These are phyloP conservation scores for Penicillium waksmanii DNA, from an alignment of 495 filamentous ascomycete species.

Conservation along the genomic window DNA sequence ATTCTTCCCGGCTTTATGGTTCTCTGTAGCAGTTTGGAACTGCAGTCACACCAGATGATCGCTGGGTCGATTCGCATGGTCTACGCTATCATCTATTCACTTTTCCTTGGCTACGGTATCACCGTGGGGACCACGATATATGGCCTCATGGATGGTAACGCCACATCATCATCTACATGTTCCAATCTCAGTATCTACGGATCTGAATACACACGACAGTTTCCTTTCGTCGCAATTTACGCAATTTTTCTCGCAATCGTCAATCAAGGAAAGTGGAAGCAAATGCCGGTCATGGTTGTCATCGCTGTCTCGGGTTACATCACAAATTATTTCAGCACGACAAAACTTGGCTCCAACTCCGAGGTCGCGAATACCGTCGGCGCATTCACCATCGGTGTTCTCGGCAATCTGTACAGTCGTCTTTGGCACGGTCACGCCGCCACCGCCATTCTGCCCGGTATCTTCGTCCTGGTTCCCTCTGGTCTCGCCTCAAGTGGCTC, in stretches of 20 bases:
- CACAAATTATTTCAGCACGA: constrained; percentile 79
- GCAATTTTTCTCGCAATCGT: constrained; percentile 79
- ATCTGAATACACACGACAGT: constrained; percentile 50
- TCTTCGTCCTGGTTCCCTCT: constrained; percentile 92
- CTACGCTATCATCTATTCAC: constrained; percentile 90
- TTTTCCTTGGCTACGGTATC: constrained; percentile 94
- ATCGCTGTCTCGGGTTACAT: constrained; percentile 82
- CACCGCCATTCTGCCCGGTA: constrained; percentile 86
- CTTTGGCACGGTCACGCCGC: constrained; percentile 83
- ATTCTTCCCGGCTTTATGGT: constrained; percentile 91
- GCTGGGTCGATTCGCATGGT: constrained; percentile 94
- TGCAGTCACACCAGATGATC: constrained; percentile 85
- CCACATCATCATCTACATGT: constrained; percentile 72
- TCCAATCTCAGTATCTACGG: constrained; percentile 53
- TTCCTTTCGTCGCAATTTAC: constrained; percentile 72
- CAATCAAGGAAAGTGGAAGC: constrained; percentile 90
- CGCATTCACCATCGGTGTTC: constrained; percentile 81
- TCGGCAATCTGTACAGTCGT: constrained; percentile 86
- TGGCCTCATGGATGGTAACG: constrained; percentile 75
- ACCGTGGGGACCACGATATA: constrained; percentile 91
- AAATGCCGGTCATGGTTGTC: constrained; percentile 81
- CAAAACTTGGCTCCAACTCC: constrained; percentile 70
- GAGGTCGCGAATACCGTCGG: constrained; percentile 86
- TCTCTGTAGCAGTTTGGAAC: constrained; percentile 79
- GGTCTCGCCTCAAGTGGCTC: constrained; percentile 83